Conservation (phyloP, 768 basidiomycete genomes). For the Leucocoprinus leucothites region DNA sequence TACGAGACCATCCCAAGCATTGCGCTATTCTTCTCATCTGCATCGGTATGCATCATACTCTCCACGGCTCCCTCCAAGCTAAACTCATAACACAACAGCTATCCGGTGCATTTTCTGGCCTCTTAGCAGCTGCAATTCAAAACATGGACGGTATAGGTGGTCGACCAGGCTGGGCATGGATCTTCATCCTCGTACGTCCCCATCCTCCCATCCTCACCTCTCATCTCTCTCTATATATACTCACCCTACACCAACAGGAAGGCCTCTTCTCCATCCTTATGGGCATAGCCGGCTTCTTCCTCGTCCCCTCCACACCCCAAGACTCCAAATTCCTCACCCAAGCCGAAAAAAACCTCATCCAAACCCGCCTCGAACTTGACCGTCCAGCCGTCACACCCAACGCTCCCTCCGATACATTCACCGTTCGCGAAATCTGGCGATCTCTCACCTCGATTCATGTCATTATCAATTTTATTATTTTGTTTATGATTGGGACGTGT, state of each 20-base stretch:
- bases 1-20: constrained; percentile 23
- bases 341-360: constrained; percentile 34
- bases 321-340: constrained; percentile 26
- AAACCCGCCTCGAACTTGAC: constrained; percentile 28
- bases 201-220: not conserved
- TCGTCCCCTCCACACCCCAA: constrained; percentile 30
- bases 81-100: constrained; percentile 22
- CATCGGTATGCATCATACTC: constrained; percentile 25
- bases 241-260: constrained; percentile 20
- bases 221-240: too few species aligned
- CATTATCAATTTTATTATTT: constrained; percentile 28
- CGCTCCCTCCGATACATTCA: constrained; percentile 25
- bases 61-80: too few species aligned
- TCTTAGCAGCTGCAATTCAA: constrained; percentile 59
- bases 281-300: constrained; percentile 40
- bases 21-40: constrained; percentile 37
- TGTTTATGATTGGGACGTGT: constrained; percentile 33
- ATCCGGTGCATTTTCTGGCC: constrained; percentile 60
- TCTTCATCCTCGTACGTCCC: constrained; percentile 26
- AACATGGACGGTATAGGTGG: constrained; percentile 51
- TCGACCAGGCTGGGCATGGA: constrained; percentile 50
- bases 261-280: constrained; percentile 50
- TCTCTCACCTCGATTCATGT: constrained; percentile 32
- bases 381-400: constrained; percentile 25
- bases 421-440: constrained; percentile 25